Conservation (phyloP, 2,329 filamentous ascomycete species). For the Scedosporium dehoogii region DNA sequence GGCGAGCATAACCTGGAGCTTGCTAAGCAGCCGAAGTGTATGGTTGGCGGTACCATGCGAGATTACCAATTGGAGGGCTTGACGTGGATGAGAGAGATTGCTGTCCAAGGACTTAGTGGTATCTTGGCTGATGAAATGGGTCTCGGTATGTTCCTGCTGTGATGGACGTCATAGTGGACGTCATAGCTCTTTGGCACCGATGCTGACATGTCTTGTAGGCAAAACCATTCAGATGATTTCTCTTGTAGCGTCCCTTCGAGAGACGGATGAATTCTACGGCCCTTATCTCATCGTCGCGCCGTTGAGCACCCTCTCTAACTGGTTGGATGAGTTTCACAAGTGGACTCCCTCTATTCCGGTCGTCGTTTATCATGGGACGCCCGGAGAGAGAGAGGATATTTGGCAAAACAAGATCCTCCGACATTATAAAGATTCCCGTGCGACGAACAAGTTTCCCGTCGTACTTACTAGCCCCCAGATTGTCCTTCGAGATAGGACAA, state of each 20-base stretch:
- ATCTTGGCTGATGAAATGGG: constrained; percentile 95
- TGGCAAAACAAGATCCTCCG: constrained; percentile 61
- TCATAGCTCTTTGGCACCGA: not conserved
- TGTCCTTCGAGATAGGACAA: constrained; percentile 79
- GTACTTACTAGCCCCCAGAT: constrained; percentile 96
- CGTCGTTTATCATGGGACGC: constrained; percentile 81
- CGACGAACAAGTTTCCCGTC: constrained; percentile 66
- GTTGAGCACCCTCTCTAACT: constrained; percentile 85
- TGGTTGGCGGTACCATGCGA: constrained; percentile 83
- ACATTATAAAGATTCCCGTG: constrained; percentile 44
- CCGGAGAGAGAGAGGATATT: constrained; percentile 66
- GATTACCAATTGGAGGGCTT: constrained; percentile 90
- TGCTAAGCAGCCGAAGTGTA: constrained; percentile 74
- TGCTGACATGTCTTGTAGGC: constrained; percentile 31
- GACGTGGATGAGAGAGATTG: constrained; percentile 87
- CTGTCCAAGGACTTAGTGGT: constrained; percentile 73
- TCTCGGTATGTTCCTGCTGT: constrained; percentile 36
- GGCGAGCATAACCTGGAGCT: constrained; percentile 63
- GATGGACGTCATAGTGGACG: not conserved
- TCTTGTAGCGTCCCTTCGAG: constrained; percentile 75
- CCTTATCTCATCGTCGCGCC: constrained; percentile 89
- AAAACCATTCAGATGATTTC: constrained; percentile 91
- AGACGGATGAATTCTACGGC: constrained; percentile 72
- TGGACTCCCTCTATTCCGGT: constrained; percentile 89
- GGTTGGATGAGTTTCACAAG: constrained; percentile 85